Evolutionary conservation across 179 eudicot species (phyloP), one percentile per base, ranked within the genome.

Genomic region (Gypsophila paniculata): DNA sequence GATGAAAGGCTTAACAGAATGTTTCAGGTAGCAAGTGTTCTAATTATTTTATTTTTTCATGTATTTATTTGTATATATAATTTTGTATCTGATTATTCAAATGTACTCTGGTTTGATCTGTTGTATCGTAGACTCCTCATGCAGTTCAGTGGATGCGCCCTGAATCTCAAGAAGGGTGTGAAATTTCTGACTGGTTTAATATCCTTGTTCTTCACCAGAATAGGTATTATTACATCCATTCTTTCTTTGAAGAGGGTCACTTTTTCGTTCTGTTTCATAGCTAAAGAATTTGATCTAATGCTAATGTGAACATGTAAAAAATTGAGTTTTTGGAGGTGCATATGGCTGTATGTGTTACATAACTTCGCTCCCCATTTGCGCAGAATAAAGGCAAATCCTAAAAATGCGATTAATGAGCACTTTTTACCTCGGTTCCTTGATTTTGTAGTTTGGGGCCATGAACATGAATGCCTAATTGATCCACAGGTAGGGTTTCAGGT

Each of bases 71-170:
- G 71, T 60, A 61, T 23, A 62, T 69, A 73, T 23, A 6, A 5
- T 68, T 65, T 54, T 10, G 48, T 66, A 46, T 70, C 23, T 69
- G 38, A 79, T 51, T 8, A 67, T 67, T 49, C 21, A 25, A 10
- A 68, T 26, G 23, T 42, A 71, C 55, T n/a, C 48, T 68, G 66
- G 54, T 76, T 72, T 71, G 51, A 36, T 18, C 22, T 76, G 61
- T 72, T 48, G 58, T 70, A 48, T 25, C 2, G 51, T 82, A 94
- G 99, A 95, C 99, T n/a, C 99, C 99, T 15, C 99, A 95, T 83
- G 93, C 97, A 48, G 93, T 95, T 70, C 99, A 95, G 78, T 95
- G 99, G 99, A 95, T 95, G 91, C 86, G 99, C 53, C 99, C 99
- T 69, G 99, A 94, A 83, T 84, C 84, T 76, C 91, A 88, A 77